Evolutionary conservation across 2,329 filamentous ascomycete species (phyloP).

Genomic region (Madurella fahalii): DNA sequence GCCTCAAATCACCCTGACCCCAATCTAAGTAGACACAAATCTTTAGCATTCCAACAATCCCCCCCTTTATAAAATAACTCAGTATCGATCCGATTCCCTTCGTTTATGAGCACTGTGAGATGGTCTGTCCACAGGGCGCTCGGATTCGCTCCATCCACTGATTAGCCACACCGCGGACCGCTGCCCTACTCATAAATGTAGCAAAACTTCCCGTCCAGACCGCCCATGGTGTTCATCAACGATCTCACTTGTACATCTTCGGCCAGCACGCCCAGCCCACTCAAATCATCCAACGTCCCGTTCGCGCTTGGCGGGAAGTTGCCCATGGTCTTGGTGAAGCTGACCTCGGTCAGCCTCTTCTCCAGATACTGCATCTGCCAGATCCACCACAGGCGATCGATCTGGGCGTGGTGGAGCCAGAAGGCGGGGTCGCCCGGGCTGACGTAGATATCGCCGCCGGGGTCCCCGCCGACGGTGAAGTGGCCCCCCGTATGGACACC

Average conservation of each 20-base stretch:
- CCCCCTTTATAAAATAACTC: no score
- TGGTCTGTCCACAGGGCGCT: no score
- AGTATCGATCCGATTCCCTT: no score
- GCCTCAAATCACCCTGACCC: no score
- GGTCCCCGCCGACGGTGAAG: conserved; percentile 22
- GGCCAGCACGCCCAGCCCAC: conserved; percentile 23
- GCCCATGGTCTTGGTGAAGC: conserved; percentile 26
- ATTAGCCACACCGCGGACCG: no score
- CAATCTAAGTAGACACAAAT: no score
- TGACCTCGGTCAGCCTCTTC: conserved; percentile 22
- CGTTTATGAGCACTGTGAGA: no score
- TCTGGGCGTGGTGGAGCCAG: conserved; percentile 21
- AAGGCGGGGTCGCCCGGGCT: conserved; percentile 20
- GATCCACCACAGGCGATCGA: conserved; percentile 26
- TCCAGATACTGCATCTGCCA: conserved; percentile 24
- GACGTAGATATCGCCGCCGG: conserved; percentile 21
- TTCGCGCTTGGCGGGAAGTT: conserved; percentile 22
- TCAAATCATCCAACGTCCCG: conserved; percentile 27
- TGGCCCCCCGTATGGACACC: conserved; percentile 26
- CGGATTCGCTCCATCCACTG: background rate
- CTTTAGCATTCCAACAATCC: no score
- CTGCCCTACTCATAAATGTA: conserved; percentile 23
- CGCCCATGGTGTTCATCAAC: conserved; percentile 29
- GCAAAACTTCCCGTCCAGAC: conserved; percentile 23
- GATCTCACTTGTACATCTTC: conserved; percentile 20